phyloP scores from a whole-genome alignment of 1,284 basidiomycete genomes.

The Farysia itapuensis region DNA sequence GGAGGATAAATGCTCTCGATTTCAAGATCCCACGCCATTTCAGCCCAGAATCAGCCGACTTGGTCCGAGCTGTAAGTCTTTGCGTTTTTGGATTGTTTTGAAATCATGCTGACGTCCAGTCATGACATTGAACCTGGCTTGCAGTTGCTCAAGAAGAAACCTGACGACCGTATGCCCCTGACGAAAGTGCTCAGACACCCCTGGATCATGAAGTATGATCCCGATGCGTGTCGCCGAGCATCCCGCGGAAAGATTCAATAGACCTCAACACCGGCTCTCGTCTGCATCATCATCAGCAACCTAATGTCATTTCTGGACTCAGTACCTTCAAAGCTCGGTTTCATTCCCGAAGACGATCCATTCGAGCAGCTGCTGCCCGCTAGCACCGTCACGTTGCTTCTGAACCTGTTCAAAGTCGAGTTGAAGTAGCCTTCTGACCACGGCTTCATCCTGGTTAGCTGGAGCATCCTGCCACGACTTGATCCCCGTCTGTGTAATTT shows the following conservation, averaged over 20 bases:
- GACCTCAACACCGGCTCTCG: neutral
- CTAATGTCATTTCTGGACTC: neutral
- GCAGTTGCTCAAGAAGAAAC: conserved; percentile 83
- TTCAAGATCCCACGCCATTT: conserved; percentile 49
- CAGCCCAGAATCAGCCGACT: conserved; percentile 40
- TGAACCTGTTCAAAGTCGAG: conserved; percentile 6
- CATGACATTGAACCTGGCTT: no score
- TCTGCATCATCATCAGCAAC: neutral
- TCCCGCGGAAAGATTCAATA: conserved; percentile 38
- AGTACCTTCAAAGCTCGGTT: no score
- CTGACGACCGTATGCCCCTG: conserved; percentile 78
- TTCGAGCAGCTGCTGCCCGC: conserved; percentile 4
- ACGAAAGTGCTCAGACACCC: conserved; percentile 81
- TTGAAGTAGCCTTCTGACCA: conserved; percentile 20
- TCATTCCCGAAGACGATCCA: conserved; percentile 10
- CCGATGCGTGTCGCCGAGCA: conserved; percentile 42
- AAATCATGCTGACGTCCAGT: no score
- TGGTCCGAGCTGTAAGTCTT: conserved; percentile 40
- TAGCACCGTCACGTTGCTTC: conserved; percentile 1
- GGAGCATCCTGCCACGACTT: conserved; percentile 13
- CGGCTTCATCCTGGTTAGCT: conserved; percentile 9
- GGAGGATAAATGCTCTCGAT: conserved; percentile 48
- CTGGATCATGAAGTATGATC: conserved; percentile 81
- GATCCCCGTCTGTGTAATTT: conserved; percentile 7
- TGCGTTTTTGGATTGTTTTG: no score